Evolutionary conservation across 768 basidiomycete species (phyloP).

Genomic region (Termitomyces sp.): DNA sequence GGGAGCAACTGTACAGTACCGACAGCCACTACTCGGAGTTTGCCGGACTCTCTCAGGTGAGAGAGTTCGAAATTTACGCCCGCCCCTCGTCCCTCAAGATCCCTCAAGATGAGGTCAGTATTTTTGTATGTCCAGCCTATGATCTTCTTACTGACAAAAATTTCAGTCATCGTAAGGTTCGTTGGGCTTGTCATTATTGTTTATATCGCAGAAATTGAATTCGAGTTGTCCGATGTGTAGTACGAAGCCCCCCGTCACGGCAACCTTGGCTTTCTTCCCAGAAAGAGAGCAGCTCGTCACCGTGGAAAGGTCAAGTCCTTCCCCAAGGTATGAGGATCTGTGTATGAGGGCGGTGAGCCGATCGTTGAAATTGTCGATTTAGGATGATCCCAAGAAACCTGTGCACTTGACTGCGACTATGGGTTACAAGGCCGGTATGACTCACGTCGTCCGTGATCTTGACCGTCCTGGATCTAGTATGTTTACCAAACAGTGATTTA

Average conservation of each 20-base stretch:
- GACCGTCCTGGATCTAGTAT: constrained; percentile 98
- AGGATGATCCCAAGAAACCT: constrained; percentile 99
- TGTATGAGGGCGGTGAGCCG: neutral
- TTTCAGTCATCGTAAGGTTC: constrained; percentile 82
- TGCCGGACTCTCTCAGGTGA: constrained; percentile 22
- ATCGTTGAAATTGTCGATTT: constrained; percentile 3
- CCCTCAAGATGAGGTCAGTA: constrained; percentile 62
- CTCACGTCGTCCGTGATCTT: constrained; percentile 97
- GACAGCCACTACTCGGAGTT: constrained; percentile 29
- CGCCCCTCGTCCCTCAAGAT: constrained; percentile 36
- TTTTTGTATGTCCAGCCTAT: neutral
- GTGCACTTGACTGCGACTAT: constrained; percentile 97
- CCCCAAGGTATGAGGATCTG: constrained; percentile 72
- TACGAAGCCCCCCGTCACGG: constrained; percentile 99
- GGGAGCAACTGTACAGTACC: constrained; percentile 32
- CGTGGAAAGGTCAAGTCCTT: constrained; percentile 99
- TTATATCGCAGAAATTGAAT: neutral
- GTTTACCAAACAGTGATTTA: constrained; percentile 27
- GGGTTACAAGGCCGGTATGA: constrained; percentile 99
- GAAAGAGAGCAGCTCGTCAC: constrained; percentile 95
- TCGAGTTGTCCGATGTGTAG: constrained; percentile 32
- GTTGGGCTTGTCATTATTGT: constrained; percentile 13
- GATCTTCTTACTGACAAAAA: constrained; percentile 10
- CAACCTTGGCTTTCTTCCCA: constrained; percentile 94
- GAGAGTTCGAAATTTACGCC: constrained; percentile 20